A percentile compares a stretch with the other conserved stretches of the same genome.
Conservation (phyloP, 2,329 filamentous ascomycete genomes). For the Colletotrichum sp. region DNA sequence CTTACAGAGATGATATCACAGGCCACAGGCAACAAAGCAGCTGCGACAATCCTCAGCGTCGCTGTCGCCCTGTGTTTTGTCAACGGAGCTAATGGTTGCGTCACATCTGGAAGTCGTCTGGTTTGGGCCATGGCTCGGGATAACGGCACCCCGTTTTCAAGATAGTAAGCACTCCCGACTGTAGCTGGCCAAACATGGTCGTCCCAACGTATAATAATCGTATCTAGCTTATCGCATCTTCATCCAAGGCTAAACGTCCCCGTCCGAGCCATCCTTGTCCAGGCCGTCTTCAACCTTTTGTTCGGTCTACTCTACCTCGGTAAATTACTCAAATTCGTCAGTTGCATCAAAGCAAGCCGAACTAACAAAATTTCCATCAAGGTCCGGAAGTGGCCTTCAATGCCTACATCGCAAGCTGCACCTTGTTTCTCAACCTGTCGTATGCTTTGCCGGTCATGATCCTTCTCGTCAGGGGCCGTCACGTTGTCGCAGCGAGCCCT, state of each 20-base stretch:
- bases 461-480: conserved; percentile 39
- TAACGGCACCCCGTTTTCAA: conserved; percentile 25
- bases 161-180: not conserved
- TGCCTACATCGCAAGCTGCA: conserved; percentile 49
- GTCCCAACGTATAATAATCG: not conserved
- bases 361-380: not conserved
- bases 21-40: conserved; percentile 27
- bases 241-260: conserved; percentile 44
- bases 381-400: conserved; percentile 49
- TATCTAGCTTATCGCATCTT: conserved; percentile 29
- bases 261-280: conserved; percentile 41
- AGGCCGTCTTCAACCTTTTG: conserved; percentile 46
- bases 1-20: conserved; percentile 45
- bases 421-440: conserved; percentile 50
- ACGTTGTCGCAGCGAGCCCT: conserved; percentile 23
- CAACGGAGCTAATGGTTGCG: conserved; percentile 33
- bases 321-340: fast-evolving
- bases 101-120: conserved; percentile 39
- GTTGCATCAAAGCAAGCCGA: not conserved
- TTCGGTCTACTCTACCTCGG: conserved; percentile 53
- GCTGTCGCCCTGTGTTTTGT: conserved; percentile 29
- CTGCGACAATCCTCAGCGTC: conserved; percentile 31
- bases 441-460: conserved; percentile 47
- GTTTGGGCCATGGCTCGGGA: conserved; percentile 44
- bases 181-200: not conserved